Evolutionary conservation across 352 stramenopile species (phyloP).

Genomic region (Plasmopara halstedii): DNA sequence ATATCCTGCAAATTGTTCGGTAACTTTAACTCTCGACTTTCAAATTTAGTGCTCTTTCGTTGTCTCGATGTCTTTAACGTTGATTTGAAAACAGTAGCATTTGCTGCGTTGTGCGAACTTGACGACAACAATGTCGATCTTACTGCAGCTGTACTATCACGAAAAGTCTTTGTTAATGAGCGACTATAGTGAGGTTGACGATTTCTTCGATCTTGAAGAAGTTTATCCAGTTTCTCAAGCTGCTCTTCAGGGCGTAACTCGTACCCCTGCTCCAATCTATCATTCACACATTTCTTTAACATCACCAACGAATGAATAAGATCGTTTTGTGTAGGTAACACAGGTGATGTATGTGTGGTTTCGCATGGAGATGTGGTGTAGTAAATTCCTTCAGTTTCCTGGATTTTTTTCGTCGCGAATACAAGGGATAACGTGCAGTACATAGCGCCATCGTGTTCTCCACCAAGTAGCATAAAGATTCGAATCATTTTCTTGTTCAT

Average conservation of each 20-base stretch:
- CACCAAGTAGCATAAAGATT: constrained; percentile 27
- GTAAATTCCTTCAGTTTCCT: constrained; percentile 20
- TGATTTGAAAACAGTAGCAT: background rate
- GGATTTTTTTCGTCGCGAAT: constrained; percentile 14
- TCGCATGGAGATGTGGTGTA: constrained; percentile 11
- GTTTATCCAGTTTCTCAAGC: constrained; percentile 11
- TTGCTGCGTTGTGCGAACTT: background rate
- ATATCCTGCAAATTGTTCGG: background rate
- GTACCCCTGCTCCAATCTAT: constrained; percentile 14
- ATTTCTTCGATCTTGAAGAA: constrained; percentile 2
- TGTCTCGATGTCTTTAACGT: background rate
- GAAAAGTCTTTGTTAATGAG: background rate
- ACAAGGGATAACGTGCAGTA: constrained; percentile 17
- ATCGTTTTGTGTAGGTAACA: constrained; percentile 16
- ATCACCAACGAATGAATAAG: constrained; percentile 18
- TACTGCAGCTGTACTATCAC: background rate
- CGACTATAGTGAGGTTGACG: constrained; percentile 9
- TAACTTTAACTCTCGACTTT: background rate
- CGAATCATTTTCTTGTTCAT: constrained; percentile 8
- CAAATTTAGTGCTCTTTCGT: background rate
- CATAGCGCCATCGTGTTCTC: constrained; percentile 33
- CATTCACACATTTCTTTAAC: constrained; percentile 24
- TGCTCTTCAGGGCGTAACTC: constrained; percentile 10
- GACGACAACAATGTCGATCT: background rate
- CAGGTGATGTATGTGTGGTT: constrained; percentile 2